Evolutionary conservation across 2,329 filamentous ascomycete species (phyloP).

Genomic region (Sclerotinia spermophila): DNA sequence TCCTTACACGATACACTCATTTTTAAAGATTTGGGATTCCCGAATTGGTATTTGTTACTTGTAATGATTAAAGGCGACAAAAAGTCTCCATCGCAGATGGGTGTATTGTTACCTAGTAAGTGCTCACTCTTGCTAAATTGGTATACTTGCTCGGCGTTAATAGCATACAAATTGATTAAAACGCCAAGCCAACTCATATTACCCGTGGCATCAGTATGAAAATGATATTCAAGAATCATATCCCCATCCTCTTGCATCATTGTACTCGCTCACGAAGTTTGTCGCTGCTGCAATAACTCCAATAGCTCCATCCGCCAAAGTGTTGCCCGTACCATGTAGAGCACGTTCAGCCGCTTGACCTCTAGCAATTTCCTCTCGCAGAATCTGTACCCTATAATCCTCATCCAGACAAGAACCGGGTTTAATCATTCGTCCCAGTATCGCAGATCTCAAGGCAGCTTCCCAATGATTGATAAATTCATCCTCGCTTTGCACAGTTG

Average conservation of each 20-base stretch:
- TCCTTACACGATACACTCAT: background rate
- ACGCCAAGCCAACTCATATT: background rate
- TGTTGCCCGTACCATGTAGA: slow-evolving; percentile 38
- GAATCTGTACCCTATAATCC: slow-evolving; percentile 49
- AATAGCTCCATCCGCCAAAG: slow-evolving; percentile 41
- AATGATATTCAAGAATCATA: slow-evolving; percentile 23
- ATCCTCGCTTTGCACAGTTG: slow-evolving; percentile 41
- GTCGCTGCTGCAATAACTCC: slow-evolving; percentile 46
- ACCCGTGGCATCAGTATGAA: background rate
- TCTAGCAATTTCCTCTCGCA: slow-evolving; percentile 35
- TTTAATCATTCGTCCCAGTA: slow-evolving; percentile 46
- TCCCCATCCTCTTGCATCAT: slow-evolving; percentile 30
- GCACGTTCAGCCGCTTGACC: slow-evolving; percentile 17
- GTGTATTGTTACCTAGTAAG: background rate
- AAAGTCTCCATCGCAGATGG: background rate
- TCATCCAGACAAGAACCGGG: slow-evolving; percentile 54
- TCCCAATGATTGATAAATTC: slow-evolving; percentile 64
- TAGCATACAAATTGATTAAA: background rate
- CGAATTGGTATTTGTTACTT: background rate
- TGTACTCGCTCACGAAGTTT: slow-evolving; percentile 27
- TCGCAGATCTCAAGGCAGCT: slow-evolving; percentile 55
- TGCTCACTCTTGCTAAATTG: background rate
- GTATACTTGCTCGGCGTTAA: background rate
- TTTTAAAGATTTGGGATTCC: background rate
- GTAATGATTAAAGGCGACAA: background rate